Evolutionary conservation across 345 rosid genomes (phyloP), one percentile per base, ranked within the genome.

Genomic region (Lepidium aucheri): DNA sequence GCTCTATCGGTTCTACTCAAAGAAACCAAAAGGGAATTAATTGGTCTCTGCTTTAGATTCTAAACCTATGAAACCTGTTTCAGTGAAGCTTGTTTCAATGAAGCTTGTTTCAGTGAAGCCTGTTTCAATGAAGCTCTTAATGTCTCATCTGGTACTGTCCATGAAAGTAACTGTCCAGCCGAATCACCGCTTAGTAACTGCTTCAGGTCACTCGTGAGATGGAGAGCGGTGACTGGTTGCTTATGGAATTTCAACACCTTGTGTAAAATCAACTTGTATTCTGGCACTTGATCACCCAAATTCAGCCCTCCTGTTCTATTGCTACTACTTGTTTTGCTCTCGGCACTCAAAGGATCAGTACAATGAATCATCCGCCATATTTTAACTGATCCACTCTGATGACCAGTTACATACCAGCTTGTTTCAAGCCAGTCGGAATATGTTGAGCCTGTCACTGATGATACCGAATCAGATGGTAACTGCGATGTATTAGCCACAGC

Each of bases 331-430:
- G 77, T 73, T 70, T 81, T 83, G 80, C 80, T 79, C 47, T 52
- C 74, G 20, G 72, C 78, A 55, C 75, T 81, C 73, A 79, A 82
- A 14, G 78, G 82, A 75, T 73, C 84, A 15, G 95, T 71, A 76
- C 69, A 73, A 75, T 95, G 94, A 47, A 95, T 71, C 97, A 95
- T 89, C 60, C 86, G 86, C 99, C 99, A 95, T 61, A 95, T 87
- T 80, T 91, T 95, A 60, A 95, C 80, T 3, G 99, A 91, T 18
- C 99, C 99, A 76, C 97, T 95, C 78, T 91, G 99, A 78, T 95
- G 99, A 57, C 99, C 99, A 9, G 99, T 95, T 74, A 81, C 94
- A 52, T 87, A 91, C 97, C 97, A 95, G 69, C 81, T 83, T 46
- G 88, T 87, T 75, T 91, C 97, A 73, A 75, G 79, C 97, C 99